A percentile compares a stretch with the other conserved stretches of the same genome.
Conservation (phyloP, 2,329 filamentous ascomycete genomes). For the Penicillium sp. region DNA sequence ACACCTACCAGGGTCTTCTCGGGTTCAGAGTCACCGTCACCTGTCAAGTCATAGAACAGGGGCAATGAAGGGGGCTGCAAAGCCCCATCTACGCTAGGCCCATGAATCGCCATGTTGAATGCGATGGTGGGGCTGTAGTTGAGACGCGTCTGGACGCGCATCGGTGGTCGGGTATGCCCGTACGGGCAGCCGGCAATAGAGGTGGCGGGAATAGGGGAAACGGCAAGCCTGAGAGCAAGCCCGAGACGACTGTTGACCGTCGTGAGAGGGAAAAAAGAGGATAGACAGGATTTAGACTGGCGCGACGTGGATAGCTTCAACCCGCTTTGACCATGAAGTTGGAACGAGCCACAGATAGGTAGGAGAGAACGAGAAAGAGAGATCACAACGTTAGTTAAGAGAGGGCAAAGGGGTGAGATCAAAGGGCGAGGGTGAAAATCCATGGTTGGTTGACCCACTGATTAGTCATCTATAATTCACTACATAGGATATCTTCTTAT, state of each 20-base stretch:
- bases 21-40: neutral
- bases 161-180: neutral
- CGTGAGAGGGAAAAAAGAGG: neutral
- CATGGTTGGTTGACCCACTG: neutral
- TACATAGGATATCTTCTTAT: neutral
- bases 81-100: neutral
- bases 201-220: no score
- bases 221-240: no score
- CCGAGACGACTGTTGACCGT: no score
- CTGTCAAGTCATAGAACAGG: neutral
- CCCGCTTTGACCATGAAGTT: neutral
- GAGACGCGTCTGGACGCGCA: neutral
- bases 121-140: neutral
- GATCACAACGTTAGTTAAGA: neutral
- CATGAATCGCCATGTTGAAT: neutral
- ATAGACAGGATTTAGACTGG: neutral
- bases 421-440: no score
- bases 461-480: neutral
- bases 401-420: neutral
- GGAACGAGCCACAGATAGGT: neutral
- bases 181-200: neutral
- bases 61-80: neutral
- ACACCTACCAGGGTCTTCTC: neutral
- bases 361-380: neutral
- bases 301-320: neutral